These are phyloP conservation scores for Sesbania bispinosa DNA, from an alignment of 306 rosid species.

Conservation along the genomic window DNA sequence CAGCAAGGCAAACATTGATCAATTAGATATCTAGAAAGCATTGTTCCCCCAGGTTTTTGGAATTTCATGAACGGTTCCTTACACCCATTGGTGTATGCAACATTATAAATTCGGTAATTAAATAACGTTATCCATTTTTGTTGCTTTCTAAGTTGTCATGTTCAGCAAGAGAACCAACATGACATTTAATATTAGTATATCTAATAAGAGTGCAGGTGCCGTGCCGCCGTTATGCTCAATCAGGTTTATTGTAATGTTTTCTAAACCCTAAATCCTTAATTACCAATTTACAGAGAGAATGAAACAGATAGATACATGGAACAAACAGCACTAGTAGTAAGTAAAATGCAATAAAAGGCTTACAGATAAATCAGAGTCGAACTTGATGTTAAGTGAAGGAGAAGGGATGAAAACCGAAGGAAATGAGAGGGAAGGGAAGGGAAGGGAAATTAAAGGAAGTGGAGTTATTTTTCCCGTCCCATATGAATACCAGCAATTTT, in stretches of 20 bases:
- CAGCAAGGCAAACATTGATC: neutral
- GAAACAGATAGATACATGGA: neutral
- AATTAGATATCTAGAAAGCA: neutral
- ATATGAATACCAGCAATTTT: neutral
- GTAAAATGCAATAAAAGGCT: neutral
- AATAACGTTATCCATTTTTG: neutral
- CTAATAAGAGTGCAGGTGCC: no score
- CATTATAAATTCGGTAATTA: neutral
- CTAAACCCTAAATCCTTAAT: no score
- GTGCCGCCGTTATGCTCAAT: no score
- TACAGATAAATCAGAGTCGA: neutral
- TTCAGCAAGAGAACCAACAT: neutral
- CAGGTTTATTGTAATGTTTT: neutral
- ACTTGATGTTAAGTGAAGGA: neutral
- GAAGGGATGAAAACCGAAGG: neutral
- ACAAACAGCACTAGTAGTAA: neutral
- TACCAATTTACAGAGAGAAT: no score
- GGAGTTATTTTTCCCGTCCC: neutral
- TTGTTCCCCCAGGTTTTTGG: constrained; percentile 17
- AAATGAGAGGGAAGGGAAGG: neutral
- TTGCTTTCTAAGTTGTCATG: constrained; percentile 17
- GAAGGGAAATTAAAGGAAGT: no score
- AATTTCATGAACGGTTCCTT: neutral
- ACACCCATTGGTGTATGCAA: neutral
- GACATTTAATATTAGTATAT: no score